Conservation (phyloP, 371 early-diverging fungal genomes). For the Thermomucor indicae-seudaticae region DNA sequence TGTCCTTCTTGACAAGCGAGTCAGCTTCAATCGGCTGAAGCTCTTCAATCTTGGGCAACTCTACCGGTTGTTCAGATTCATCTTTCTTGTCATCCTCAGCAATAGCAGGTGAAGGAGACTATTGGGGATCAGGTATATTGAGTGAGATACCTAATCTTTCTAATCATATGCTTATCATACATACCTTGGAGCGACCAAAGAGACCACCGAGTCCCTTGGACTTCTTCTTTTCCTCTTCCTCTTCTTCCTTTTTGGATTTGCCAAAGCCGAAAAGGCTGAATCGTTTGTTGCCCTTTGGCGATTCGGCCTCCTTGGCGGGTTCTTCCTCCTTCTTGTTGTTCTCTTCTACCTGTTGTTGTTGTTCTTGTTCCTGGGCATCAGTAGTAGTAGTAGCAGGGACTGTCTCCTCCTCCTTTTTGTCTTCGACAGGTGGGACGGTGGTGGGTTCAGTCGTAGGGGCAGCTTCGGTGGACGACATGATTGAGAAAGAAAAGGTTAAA, state of each 20-base stretch:
- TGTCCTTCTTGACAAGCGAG: constrained; percentile 2
- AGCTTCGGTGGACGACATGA: too few relatives aligned
- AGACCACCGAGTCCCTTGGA: constrained; percentile 9
- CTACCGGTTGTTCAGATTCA: background rate
- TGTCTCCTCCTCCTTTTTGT: background rate
- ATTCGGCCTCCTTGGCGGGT: background rate
- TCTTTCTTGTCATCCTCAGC: constrained; percentile 5
- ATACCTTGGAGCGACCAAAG: constrained; percentile 7
- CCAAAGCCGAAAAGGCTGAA: background rate
- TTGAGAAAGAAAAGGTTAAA: too few relatives aligned
- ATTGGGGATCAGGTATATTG: background rate
- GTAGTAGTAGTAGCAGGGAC: background rate
- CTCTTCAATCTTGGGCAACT: constrained; percentile 1
- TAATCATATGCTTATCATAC: too few relatives aligned
- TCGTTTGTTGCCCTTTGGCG: background rate
- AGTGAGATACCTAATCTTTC: too few relatives aligned
- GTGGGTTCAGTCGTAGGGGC: background rate
- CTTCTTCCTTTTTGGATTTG: background rate
- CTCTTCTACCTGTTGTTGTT: background rate
- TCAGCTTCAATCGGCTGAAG: constrained; percentile 13
- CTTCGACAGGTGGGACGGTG: background rate
- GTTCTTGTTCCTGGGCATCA: background rate
- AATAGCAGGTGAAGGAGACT: background rate
- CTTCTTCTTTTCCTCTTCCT: constrained; percentile 1
- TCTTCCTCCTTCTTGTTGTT: constrained; percentile 10